Evolutionary conservation across 1,284 basidiomycete genomes (phyloP).

Genomic region (Cryptococcus depauperatus): DNA sequence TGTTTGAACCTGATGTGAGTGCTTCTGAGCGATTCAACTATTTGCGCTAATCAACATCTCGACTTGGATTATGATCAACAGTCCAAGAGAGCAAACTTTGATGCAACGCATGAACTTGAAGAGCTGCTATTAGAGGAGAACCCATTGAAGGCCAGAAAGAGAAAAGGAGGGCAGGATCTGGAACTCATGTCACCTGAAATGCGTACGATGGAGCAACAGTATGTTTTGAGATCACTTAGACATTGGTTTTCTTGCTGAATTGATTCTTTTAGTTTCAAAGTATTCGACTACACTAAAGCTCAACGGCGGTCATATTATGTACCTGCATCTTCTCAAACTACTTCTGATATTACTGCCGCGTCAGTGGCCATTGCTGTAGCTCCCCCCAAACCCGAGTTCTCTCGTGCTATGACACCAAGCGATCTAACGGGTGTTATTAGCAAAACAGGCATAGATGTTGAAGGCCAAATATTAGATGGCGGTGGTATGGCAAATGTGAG

Average conservation of each 20-base stretch:
- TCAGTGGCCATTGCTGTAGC: constrained; percentile 10
- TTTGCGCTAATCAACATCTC: too few relatives aligned
- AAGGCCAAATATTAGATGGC: constrained; percentile 44
- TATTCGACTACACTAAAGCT: constrained; percentile 43
- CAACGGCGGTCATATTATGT: constrained; percentile 41
- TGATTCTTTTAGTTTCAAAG: constrained; percentile 34
- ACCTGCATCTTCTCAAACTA: constrained; percentile 16
- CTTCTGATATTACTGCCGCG: constrained; percentile 16
- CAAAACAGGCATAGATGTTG: constrained; percentile 42
- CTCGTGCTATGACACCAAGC: constrained; percentile 24
- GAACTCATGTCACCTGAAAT: constrained; percentile 79
- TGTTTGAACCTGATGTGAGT: constrained; percentile 76
- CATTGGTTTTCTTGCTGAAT: not conserved
- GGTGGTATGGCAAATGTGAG: constrained; percentile 41
- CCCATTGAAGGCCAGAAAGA: constrained; percentile 85
- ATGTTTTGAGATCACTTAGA: constrained; percentile 43
- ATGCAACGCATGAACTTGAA: constrained; percentile 97
- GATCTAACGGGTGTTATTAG: constrained; percentile 34
- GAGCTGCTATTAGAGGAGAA: constrained; percentile 94
- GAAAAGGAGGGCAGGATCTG: constrained; percentile 81
- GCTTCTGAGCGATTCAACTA: too few relatives aligned
- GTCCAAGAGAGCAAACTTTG: constrained; percentile 97
- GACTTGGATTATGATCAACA: constrained; percentile 44
- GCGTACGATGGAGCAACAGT: constrained; percentile 98
- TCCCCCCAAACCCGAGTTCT: constrained; percentile 4